A percentile compares a stretch with the other conserved stretches of the same genome.
phyloP scores from a whole-genome alignment of 768 basidiomycete species.

The Lanmaoa pseudosensibilis region DNA sequence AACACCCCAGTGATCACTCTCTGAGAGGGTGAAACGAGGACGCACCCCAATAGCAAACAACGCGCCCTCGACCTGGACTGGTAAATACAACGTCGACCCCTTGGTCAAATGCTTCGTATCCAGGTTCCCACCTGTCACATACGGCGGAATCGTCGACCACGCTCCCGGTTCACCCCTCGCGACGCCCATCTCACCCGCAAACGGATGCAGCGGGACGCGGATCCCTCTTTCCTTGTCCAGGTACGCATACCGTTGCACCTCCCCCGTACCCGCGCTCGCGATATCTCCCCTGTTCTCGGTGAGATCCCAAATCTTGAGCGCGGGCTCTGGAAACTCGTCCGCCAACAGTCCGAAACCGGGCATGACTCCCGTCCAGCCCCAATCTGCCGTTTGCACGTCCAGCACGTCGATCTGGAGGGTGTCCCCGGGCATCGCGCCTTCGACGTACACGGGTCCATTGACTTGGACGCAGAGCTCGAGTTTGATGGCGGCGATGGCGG shows the following conservation, averaged over 20 bases:
- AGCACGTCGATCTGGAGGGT: constrained; percentile 61
- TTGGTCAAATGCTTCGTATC: constrained; percentile 56
- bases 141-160: constrained; percentile 64
- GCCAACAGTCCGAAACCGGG: constrained; percentile 59
- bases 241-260: constrained; percentile 38
- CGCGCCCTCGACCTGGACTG: constrained; percentile 59
- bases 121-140: constrained; percentile 59
- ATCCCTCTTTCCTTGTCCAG: constrained; percentile 50
- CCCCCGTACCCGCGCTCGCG: constrained; percentile 23
- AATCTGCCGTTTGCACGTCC: constrained; percentile 49
- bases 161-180: constrained; percentile 50
- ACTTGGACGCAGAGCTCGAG: constrained; percentile 56
- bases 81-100: constrained; percentile 59
- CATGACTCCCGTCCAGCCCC: constrained; percentile 64
- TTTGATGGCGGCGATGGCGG: constrained; percentile 39
- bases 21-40: neutral
- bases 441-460: constrained; percentile 57
- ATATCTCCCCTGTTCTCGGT: constrained; percentile 17
- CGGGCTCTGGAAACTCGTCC: constrained; percentile 53
- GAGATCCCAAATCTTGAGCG: constrained; percentile 56
- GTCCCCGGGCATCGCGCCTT: constrained; percentile 53
- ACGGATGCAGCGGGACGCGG: constrained; percentile 52
- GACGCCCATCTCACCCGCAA: constrained; percentile 67
- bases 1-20: neutral
- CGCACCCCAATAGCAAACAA: constrained; percentile 59